These are phyloP conservation scores for Imleria badia DNA, from an alignment of 768 basidiomycete genomes.

Conservation along the genomic window DNA sequence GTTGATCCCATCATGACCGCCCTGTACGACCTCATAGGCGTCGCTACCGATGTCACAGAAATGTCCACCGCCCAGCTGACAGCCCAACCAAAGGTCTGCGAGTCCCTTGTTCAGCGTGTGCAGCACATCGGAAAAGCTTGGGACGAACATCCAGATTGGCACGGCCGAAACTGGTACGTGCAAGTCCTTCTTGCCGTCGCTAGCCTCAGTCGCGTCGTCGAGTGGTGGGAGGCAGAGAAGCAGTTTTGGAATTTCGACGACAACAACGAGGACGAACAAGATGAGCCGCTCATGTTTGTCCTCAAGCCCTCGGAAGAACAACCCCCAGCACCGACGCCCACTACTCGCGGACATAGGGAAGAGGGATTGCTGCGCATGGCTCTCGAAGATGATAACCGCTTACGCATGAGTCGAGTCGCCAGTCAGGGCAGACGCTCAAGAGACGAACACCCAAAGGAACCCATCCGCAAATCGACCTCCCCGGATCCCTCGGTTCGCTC, in stretches of 20 bases:
- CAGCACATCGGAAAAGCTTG: conserved; percentile 92
- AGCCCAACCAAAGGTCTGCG: conserved; percentile 79
- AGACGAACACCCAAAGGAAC: conserved; percentile 56
- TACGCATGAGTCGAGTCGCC: conserved; percentile 49
- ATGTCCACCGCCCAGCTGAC: conserved; percentile 87
- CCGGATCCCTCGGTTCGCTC: conserved; percentile 37
- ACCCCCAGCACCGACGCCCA: conserved; percentile 39
- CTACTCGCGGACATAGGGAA: conserved; percentile 35
- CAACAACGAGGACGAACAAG: conserved; percentile 83
- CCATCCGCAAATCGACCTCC: conserved; percentile 37
- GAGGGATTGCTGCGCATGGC: conserved; percentile 38
- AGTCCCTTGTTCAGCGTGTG: conserved; percentile 84
- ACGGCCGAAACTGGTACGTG: conserved; percentile 97
- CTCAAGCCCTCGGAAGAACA: conserved; percentile 81
- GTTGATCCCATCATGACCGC: conserved; percentile 87
- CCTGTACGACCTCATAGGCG: conserved; percentile 87
- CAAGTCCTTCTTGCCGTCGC: conserved; percentile 95
- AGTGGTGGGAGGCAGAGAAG: conserved; percentile 99
- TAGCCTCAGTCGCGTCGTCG: conserved; percentile 92
- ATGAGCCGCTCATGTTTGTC: conserved; percentile 91
- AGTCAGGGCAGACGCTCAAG: conserved; percentile 55
- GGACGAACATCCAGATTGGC: conserved; percentile 99
- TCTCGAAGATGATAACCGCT: conserved; percentile 35
- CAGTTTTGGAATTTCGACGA: conserved; percentile 99
- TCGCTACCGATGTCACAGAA: conserved; percentile 92